Percentiles rank a stretch among this genome's conserved stretches.
Evolutionary conservation across 257 asterid genomes (phyloP).

Genomic region (Fraxinus excelsior): DNA sequence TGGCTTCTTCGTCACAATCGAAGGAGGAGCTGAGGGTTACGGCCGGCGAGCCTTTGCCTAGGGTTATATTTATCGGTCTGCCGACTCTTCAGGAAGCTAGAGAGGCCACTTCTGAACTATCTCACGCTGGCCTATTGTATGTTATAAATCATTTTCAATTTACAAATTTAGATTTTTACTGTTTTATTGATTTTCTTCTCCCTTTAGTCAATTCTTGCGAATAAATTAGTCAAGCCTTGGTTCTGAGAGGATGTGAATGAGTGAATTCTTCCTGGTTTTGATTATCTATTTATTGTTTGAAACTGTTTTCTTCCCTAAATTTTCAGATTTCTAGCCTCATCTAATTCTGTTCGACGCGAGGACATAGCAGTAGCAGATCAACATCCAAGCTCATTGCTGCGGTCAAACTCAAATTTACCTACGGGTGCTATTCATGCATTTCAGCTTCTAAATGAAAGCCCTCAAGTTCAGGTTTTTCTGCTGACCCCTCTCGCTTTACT

Average conservation of each 20-base stretch:
- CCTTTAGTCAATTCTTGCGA: too few relatives aligned
- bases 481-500: background rate
- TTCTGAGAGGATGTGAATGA: too few relatives aligned
- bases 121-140: constrained; percentile 65
- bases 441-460: constrained; percentile 49
- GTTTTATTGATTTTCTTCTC: background rate
- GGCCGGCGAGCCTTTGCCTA: constrained; percentile 40
- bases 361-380: constrained; percentile 23
- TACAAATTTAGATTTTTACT: background rate
- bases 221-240: too few relatives aligned
- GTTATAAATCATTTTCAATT: background rate
- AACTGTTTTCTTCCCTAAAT: constrained; percentile 1
- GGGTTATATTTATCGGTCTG: constrained; percentile 59
- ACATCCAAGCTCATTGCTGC: constrained; percentile 21
- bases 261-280: background rate
- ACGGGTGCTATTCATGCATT: constrained; percentile 56
- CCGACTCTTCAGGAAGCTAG: constrained; percentile 76
- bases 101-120: constrained; percentile 81
- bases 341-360: constrained; percentile 33
- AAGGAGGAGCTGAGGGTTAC: constrained; percentile 38
- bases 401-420: constrained; percentile 37
- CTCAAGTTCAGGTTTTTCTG: constrained; percentile 51
- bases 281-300: background rate
- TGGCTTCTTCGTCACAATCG: constrained; percentile 28
- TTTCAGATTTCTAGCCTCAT: constrained; percentile 54